Conservation (phyloP, 176 grass and related monocot genomes). For the Chloris gayana region DNA sequence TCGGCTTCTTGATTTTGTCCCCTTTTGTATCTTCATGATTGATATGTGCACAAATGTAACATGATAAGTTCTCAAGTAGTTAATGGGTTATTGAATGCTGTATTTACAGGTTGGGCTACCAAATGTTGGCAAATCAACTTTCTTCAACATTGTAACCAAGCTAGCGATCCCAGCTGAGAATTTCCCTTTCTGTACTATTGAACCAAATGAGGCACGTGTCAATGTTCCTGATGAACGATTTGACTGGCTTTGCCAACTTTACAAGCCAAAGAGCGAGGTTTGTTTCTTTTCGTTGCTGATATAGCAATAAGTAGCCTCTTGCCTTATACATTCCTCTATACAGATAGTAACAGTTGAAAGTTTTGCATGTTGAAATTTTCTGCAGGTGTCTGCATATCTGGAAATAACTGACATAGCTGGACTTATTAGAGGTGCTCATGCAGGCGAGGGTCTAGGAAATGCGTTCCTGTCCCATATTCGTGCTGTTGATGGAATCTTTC, state of each 20-base stretch:
- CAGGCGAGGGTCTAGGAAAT: conserved; percentile 92
- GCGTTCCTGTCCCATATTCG: conserved; percentile 93
- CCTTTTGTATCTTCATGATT: not conserved
- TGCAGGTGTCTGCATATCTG: conserved; percentile 85
- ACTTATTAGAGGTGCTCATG: conserved; percentile 91
- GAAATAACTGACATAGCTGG: conserved; percentile 97
- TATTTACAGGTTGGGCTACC: conserved; percentile 87
- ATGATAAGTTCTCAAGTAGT: not conserved
- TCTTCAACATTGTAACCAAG: conserved; percentile 97
- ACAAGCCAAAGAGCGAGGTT: conserved; percentile 97
- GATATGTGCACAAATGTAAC: not conserved
- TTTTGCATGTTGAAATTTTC: conserved; percentile 21
- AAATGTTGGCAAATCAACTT: conserved; percentile 98
- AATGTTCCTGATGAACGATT: conserved; percentile 91
- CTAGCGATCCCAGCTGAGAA: conserved; percentile 95
- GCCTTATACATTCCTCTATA: conserved; percentile 16
- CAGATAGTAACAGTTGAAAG: not conserved
- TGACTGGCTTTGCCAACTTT: conserved; percentile 96
- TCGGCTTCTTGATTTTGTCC: not conserved
- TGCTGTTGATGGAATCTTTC: conserved; percentile 99
- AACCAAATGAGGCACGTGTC: conserved; percentile 91
- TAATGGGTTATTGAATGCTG: conserved; percentile 3
- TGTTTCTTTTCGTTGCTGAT: conserved; percentile 27
- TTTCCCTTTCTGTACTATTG: conserved; percentile 98
- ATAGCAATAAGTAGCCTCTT: not conserved